A percentile compares a stretch with the other conserved stretches of the same genome.
Conservation (phyloP, 306 rosid species). For the Potentilla sterilis region DNA sequence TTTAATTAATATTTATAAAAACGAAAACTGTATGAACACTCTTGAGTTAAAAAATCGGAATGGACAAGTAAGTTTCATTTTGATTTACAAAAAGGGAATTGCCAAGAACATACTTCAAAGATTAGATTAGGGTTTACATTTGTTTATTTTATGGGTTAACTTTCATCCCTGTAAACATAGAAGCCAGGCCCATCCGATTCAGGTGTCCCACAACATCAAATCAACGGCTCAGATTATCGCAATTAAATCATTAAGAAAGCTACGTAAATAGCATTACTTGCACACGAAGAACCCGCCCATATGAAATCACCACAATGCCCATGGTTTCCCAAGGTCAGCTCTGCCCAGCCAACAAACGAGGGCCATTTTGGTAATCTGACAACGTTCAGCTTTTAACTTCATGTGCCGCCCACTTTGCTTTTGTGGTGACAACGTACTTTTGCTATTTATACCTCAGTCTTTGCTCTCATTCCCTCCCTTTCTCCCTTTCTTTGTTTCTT, state of each 20-base stretch:
- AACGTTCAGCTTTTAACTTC: conserved; percentile 32
- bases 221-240: neutral
- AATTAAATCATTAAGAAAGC: neutral
- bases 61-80: no score
- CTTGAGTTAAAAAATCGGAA: no score
- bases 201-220: conserved; percentile 5
- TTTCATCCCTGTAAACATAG: neutral
- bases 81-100: neutral
- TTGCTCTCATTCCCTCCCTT: conserved; percentile 14
- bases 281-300: conserved; percentile 15
- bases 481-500: conserved; percentile 31
- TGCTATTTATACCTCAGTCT: conserved; percentile 38
- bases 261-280: conserved; percentile 16
- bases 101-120: neutral
- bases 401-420: conserved; percentile 55
- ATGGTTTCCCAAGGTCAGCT: neutral
- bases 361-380: conserved; percentile 30
- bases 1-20: no score
- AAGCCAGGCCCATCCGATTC: conserved; percentile 6
- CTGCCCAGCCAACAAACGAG: neutral
- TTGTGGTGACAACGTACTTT: conserved; percentile 9
- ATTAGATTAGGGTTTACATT: no score
- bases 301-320: neutral
- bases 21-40: no score
- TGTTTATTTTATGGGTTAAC: neutral